These are phyloP conservation scores for Fusarium sp. DNA, from an alignment of 2,329 filamentous ascomycete genomes.

Conservation along the genomic window DNA sequence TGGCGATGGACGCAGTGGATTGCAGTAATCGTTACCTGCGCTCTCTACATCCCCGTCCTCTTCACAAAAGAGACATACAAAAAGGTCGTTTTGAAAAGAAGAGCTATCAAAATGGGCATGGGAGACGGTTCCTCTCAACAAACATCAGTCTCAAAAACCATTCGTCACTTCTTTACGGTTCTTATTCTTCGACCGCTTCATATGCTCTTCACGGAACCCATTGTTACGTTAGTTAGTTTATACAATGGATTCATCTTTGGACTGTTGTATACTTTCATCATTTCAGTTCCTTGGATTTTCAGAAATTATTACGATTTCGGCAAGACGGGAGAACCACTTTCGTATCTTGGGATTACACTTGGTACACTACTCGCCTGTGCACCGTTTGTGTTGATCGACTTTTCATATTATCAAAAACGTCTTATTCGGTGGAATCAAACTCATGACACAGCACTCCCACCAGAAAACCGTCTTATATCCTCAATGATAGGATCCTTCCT, in stretches of 20 bases:
- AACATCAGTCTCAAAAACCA: background rate
- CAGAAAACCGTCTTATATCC: constrained; percentile 25
- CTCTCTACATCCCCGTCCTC: constrained; percentile 17
- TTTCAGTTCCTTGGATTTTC: constrained; percentile 30
- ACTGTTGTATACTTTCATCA: constrained; percentile 27
- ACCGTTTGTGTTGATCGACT: constrained; percentile 25
- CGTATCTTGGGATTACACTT: constrained; percentile 26
- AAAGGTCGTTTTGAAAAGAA: constrained; percentile 15
- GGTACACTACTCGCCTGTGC: constrained; percentile 19
- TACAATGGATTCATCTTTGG: constrained; percentile 36
- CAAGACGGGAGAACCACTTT: constrained; percentile 9
- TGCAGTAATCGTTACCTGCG: constrained; percentile 9
- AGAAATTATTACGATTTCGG: constrained; percentile 12
- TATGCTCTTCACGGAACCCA: constrained; percentile 29
- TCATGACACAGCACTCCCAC: background rate
- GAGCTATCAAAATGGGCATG: constrained; percentile 22
- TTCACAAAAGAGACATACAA: constrained; percentile 33
- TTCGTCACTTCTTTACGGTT: constrained; percentile 30
- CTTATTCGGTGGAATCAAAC: constrained; percentile 6
- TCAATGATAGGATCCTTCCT: constrained; percentile 28
- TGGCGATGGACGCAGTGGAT: constrained; percentile 37
- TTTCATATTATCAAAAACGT: constrained; percentile 26
- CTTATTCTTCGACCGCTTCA: constrained; percentile 27
- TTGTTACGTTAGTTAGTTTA: constrained; percentile 24
- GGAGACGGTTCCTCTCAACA: constrained; percentile 30